Evolutionary conservation across 345 rosid species (phyloP), one percentile per base, ranked within the genome.

Genomic region (Eucalyptus albens): DNA sequence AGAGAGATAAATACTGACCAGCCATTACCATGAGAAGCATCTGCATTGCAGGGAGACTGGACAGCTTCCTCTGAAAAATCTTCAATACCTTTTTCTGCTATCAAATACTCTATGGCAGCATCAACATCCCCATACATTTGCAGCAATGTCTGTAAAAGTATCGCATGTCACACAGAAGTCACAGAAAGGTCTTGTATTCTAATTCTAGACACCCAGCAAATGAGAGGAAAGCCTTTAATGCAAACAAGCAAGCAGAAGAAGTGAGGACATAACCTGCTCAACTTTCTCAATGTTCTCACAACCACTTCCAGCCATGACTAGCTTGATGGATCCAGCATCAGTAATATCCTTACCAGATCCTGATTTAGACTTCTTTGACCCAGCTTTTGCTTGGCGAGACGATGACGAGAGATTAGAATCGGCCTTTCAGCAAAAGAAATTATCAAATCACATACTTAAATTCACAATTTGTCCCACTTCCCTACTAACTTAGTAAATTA

Each of bases 381-480:
- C 90, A 88, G 92, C 92, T 93, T 94, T 95, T 83, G 93, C 94
- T 96, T 96, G 96, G 90, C 91, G 90, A 90, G 98, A 92, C 69
- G 96, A 90, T 37, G 93, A 93, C 53, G 99, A 97, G 89, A 97
- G 94, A 89, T 96, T 96, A 95, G 95, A 96, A 92, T 97, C 99
- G 90, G 92, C 99, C 99, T 97, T 95, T 88, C 92, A 96, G 91
- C 93, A 94, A 92, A 81, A 24, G 53, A 72, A 56, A 87, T 80
- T 87, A n/a, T 81, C 87, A 87, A 69, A 45, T 31, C 59, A 24
- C 24, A 15, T 86, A 56, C 40, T 33, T 17, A 22, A 17, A 55
- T 42, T 80, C 49, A 82, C 89, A 89, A 87, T 50, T 59, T 50
- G 83, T 51, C 16, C 27, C 0, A 89, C 49, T 56, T 33, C 47